A percentile compares a stretch with the other conserved stretches of the same genome.
Evolutionary conservation across 768 basidiomycete genomes (phyloP).

Genomic region (Leccinum longicurvipes): DNA sequence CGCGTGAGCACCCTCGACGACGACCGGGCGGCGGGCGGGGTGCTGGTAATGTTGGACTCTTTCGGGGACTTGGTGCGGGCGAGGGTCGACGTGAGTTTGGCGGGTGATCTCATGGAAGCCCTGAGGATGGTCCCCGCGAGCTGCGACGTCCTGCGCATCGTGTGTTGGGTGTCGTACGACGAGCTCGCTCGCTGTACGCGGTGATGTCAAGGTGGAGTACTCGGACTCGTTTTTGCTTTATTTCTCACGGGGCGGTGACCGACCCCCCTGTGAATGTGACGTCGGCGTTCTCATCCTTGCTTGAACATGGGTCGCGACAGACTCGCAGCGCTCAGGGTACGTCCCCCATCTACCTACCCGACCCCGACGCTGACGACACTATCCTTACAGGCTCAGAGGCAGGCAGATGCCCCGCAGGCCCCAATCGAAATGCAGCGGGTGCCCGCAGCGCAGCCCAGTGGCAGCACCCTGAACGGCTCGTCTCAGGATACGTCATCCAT

Average conservation of each 20-base stretch:
- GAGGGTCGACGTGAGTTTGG: slow-evolving; percentile 9
- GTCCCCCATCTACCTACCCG: slow-evolving; percentile 42
- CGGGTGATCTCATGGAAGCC: slow-evolving; percentile 7
- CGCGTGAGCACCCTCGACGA: too few species aligned
- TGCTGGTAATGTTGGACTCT: slow-evolving; percentile 12
- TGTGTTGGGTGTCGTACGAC: slow-evolving; percentile 51
- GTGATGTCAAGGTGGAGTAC: neutral
- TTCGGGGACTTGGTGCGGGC: slow-evolving; percentile 24
- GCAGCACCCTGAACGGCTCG: slow-evolving; percentile 3
- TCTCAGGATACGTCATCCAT: slow-evolving; percentile 25
- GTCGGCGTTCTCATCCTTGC: neutral
- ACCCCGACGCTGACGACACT: slow-evolving; percentile 22
- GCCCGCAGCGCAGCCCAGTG: slow-evolving; percentile 1
- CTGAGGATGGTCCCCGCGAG: slow-evolving; percentile 76
- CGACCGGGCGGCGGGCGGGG: slow-evolving; percentile 6
- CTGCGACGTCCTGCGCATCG: slow-evolving; percentile 57
- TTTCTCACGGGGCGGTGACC: slow-evolving; percentile 14
- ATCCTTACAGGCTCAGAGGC: slow-evolving; percentile 48
- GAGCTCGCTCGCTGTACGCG: slow-evolving; percentile 9
- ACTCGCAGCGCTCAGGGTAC: slow-evolving; percentile 79
- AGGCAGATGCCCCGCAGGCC: slow-evolving; percentile 29
- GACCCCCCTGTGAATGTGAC: neutral
- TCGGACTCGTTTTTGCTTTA: neutral
- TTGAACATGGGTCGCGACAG: slow-evolving; percentile 61
- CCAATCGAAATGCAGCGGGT: slow-evolving; percentile 28